Base-by-base conservation (phyloP, 2,329 filamentous ascomycete species). In the Fusarium transvaalense region DNA sequence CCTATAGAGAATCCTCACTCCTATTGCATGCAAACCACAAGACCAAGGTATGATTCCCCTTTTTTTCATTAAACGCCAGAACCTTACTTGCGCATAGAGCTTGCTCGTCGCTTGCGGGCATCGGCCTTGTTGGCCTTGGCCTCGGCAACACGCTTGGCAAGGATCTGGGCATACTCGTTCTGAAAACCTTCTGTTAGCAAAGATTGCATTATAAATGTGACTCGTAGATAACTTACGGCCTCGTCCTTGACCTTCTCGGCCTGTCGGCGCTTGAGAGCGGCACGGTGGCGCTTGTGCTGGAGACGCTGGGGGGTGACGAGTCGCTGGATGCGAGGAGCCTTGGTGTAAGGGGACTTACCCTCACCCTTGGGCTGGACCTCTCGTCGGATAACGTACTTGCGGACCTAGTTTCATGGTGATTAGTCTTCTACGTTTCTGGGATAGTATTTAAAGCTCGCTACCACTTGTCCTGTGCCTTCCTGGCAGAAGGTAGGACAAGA, bases 331-430 rank as follows among this genome's bases (percentile, higher is more conserved):
- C 95, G 97, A 84, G 96, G 96, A 79, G 96, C 96, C 93, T 99
- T 99, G 92, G 95, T 97, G 91, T 98, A 98, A 78, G 94, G 86
- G 87, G 93, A 92, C 88, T 96, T 97, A 86, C 94, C 95, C 89
- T 98, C 96, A 81, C 91, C 92, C 92, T 97, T 97, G 82, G 93
- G 92, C 87, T 94, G 90, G 80, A 99, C 91, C 85, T 98, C 96
- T 84, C 96, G 96, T 83, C 96, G 96, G 81, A 99, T 98, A 85
- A 99, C 96, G 88, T 97, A 99, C 89, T 98, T 97, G 89, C 96
- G 95, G 86, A 96, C 92, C 92, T 95, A 87, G 75, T 71, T 41
- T 75, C 68, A 57, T 72, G 58, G 61, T 72, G 74, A 80, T 82
- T 82, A 82, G 80, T 78, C 71, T 75, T 58, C 61, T 41, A 64